A percentile compares a stretch with the other conserved stretches of the same genome.
phyloP scores from a whole-genome alignment of 2,329 filamentous ascomycete species.

The Epichloe bromicola region DNA sequence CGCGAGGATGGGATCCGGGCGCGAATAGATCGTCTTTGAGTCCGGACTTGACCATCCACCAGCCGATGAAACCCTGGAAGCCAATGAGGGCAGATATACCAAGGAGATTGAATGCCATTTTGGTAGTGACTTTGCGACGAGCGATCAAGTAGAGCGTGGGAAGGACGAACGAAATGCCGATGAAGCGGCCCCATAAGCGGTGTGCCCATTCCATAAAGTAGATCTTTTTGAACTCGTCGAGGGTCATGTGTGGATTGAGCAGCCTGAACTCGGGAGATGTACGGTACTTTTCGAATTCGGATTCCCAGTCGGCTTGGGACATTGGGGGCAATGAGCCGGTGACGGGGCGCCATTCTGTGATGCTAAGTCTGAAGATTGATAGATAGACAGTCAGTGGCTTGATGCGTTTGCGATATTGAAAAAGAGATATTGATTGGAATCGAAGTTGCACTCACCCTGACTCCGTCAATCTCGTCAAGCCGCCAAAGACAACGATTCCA shows the following conservation, averaged over 20 bases:
- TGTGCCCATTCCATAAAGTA: constrained; percentile 99
- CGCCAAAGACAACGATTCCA: constrained; percentile 91
- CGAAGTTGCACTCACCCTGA: constrained; percentile 56
- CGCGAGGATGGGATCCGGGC: constrained; percentile 77
- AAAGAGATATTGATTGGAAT: not conserved
- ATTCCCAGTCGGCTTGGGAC: constrained; percentile 70
- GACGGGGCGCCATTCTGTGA: constrained; percentile 97
- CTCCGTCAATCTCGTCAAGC: constrained; percentile 85
- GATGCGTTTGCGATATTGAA: not conserved
- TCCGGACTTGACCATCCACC: constrained; percentile 99
- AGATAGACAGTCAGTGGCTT: not conserved
- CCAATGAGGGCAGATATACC: constrained; percentile 85
- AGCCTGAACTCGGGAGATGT: constrained; percentile 85
- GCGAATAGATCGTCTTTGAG: constrained; percentile 93
- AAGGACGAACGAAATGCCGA: constrained; percentile 79
- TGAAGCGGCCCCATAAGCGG: constrained; percentile 82
- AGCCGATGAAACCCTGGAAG: constrained; percentile 89
- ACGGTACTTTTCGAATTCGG: constrained; percentile 86
- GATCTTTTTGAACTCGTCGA: constrained; percentile 97
- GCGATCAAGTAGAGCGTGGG: constrained; percentile 83
- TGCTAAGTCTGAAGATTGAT: constrained; percentile 56
- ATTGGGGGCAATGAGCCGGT: constrained; percentile 82
- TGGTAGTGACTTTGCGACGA: constrained; percentile 60
- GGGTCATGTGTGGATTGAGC: constrained; percentile 83
- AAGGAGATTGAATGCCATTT: constrained; percentile 63